A percentile compares a stretch with the other conserved stretches of the same genome.
Evolutionary conservation across 305 asterid genomes (phyloP).

Genomic region (Fraxinus xanthoxyloides): DNA sequence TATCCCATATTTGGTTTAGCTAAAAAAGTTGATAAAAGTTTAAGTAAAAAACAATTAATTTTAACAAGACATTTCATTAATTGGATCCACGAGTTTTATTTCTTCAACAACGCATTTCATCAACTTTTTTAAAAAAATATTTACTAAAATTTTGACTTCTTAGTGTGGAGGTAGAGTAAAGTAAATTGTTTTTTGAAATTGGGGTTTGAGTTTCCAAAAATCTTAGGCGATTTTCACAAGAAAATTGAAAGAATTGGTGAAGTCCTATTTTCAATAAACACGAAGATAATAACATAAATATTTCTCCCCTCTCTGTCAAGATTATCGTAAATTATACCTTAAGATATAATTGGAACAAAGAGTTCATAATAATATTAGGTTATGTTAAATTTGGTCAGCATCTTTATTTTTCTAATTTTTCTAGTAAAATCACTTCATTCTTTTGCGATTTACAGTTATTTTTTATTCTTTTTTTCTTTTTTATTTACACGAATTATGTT

Average conservation of each 20-base stretch:
- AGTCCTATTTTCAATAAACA: background rate
- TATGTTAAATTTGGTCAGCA: background rate
- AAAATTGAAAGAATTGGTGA: background rate
- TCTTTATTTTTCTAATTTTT: background rate
- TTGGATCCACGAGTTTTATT: background rate
- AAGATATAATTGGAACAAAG: background rate
- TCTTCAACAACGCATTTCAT: too few species aligned
- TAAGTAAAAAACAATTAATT: background rate
- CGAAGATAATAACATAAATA: background rate
- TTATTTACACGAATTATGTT: background rate
- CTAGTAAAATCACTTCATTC: background rate
- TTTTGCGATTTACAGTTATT: background rate
- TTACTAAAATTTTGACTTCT: too few species aligned
- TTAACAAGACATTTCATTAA: too few species aligned
- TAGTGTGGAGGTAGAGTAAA: background rate
- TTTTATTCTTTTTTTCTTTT: background rate
- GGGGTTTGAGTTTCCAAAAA: too few species aligned
- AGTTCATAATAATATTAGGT: background rate
- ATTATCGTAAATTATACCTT: background rate
- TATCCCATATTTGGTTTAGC: background rate
- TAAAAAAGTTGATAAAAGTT: background rate
- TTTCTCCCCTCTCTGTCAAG: background rate
- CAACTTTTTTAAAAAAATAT: too few species aligned
- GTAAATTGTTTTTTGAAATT: background rate
- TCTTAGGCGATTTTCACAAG: background rate